Evolutionary conservation across 495 filamentous ascomycete species (phyloP).

Genomic region (Achaetomiella virescens): DNA sequence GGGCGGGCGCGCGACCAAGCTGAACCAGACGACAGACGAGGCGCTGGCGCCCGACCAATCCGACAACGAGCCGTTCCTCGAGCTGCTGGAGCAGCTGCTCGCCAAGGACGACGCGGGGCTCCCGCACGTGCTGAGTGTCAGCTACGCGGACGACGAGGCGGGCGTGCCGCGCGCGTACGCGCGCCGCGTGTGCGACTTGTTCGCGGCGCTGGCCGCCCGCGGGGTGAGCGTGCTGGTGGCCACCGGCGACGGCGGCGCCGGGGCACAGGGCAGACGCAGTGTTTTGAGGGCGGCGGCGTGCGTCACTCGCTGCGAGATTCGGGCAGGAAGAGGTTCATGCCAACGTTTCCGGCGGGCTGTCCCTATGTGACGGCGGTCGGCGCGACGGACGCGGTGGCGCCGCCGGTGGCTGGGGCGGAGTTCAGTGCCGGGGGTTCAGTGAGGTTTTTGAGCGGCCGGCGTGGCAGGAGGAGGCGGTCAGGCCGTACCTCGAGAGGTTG

Average conservation of each 20-base stretch:
- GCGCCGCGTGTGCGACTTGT: constrained; percentile 59
- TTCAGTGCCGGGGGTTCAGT: constrained; percentile 69
- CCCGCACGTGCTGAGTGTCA: constrained; percentile 67
- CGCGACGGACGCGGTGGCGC: constrained; percentile 51
- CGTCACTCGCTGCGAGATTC: constrained; percentile 64
- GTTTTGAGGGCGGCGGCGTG: too few relatives aligned
- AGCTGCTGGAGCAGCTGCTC: constrained; percentile 67
- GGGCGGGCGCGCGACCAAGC: constrained; percentile 53
- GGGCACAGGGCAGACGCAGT: constrained; percentile 45
- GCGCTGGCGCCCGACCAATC: constrained; percentile 37
- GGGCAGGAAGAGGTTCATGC: constrained; percentile 54
- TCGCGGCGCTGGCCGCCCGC: constrained; percentile 65
- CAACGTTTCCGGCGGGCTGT: constrained; percentile 70
- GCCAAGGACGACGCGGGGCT: constrained; percentile 54
- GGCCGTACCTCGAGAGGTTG: constrained; percentile 48
- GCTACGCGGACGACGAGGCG: constrained; percentile 65
- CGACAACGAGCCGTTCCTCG: constrained; percentile 77
- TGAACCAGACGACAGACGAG: constrained; percentile 45
- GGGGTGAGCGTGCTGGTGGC: constrained; percentile 67
- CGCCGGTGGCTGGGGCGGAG: constrained; percentile 50
- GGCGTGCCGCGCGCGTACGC: constrained; percentile 60
- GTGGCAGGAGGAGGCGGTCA: constrained; percentile 58
- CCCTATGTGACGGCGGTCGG: constrained; percentile 77
- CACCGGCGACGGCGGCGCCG: constrained; percentile 66
- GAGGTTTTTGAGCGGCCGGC: constrained; percentile 56